These are phyloP conservation scores for Penicillium vulpinum DNA, from an alignment of 2,329 filamentous ascomycete species.

Conservation along the genomic window DNA sequence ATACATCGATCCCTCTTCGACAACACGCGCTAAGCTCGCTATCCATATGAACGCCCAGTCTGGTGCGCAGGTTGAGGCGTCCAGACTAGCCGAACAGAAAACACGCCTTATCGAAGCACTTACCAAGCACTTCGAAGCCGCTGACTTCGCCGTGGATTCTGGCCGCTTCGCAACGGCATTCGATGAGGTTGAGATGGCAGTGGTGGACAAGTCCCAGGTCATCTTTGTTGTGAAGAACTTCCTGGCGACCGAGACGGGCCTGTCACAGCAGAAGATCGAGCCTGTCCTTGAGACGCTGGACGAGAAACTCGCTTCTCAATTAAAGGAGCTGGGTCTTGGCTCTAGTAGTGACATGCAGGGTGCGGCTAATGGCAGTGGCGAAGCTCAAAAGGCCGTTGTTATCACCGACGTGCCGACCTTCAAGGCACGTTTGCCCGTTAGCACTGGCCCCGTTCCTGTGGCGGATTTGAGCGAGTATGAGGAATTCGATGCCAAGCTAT, in stretches of 20 bases:
- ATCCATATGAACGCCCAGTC: conserved; percentile 80
- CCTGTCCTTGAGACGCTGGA: conserved; percentile 53
- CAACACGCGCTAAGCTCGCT: conserved; percentile 74
- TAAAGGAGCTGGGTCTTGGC: conserved; percentile 47
- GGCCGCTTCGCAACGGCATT: conserved; percentile 48
- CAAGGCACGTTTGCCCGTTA: conserved; percentile 74
- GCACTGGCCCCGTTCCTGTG: conserved; percentile 69
- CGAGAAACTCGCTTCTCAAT: conserved; percentile 48
- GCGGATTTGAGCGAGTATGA: conserved; percentile 81
- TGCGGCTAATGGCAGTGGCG: not conserved
- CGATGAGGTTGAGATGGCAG: conserved; percentile 47
- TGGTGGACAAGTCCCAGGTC: conserved; percentile 52
- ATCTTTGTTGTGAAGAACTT: conserved; percentile 54
- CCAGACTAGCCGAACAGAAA: conserved; percentile 45
- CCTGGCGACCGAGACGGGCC: conserved; percentile 49
- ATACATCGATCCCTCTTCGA: conserved; percentile 73
- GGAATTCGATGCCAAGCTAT: conserved; percentile 80
- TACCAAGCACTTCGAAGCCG: conserved; percentile 48
- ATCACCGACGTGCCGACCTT: conserved; percentile 79
- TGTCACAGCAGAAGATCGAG: conserved; percentile 52
- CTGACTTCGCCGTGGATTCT: conserved; percentile 47
- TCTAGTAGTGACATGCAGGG: not conserved
- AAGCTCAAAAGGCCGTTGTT: conserved; percentile 48
- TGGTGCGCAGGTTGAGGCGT: conserved; percentile 42
- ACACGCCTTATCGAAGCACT: conserved; percentile 46